Percentiles rank a stretch among this genome's conserved stretches.
Conservation (phyloP, 1,284 basidiomycete species). For the Sanghuangporus weigelae region DNA sequence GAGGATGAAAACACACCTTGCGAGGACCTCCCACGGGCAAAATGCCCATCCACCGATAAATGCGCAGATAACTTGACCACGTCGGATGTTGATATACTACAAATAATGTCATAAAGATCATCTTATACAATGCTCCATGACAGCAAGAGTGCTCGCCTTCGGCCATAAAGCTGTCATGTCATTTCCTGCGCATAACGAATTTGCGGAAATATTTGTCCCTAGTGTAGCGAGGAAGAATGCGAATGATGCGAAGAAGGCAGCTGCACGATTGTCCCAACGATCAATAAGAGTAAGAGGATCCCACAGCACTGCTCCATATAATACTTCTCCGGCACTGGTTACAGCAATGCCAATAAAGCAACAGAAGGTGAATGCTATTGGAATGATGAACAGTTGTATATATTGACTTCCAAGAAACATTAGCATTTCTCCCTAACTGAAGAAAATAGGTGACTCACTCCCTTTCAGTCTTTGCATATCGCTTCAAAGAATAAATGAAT, state of each 20-base stretch:
- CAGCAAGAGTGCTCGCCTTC: constrained; percentile 20
- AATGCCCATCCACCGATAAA: constrained; percentile 65
- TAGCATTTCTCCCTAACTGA: not conserved
- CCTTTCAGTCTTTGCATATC: constrained; percentile 56
- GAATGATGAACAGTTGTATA: constrained; percentile 66
- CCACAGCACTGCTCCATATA: constrained; percentile 56
- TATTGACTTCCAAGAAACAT: constrained; percentile 42
- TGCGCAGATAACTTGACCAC: constrained; percentile 71
- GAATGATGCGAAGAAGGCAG: constrained; percentile 72
- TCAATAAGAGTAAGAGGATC: constrained; percentile 49
- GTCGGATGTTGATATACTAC: constrained; percentile 65
- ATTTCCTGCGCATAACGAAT: constrained; percentile 74
- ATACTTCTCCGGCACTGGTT: constrained; percentile 55
- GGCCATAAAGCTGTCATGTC: constrained; percentile 68
- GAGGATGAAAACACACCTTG: constrained; percentile 23
- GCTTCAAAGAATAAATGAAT: constrained; percentile 27
- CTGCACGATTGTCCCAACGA: constrained; percentile 70
- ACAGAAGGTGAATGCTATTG: constrained; percentile 57
- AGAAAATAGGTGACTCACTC: constrained; percentile 35
- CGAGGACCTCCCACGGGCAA: constrained; percentile 56
- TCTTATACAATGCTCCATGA: constrained; percentile 3
- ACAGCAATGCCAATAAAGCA: constrained; percentile 60
- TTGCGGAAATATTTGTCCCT: constrained; percentile 73
- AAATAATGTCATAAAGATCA: constrained; percentile 15
- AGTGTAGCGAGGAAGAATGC: constrained; percentile 63